These are phyloP conservation scores for Cladosporium halotolerans DNA, from an alignment of 2,329 filamentous ascomycete species.

Conservation along the genomic window DNA sequence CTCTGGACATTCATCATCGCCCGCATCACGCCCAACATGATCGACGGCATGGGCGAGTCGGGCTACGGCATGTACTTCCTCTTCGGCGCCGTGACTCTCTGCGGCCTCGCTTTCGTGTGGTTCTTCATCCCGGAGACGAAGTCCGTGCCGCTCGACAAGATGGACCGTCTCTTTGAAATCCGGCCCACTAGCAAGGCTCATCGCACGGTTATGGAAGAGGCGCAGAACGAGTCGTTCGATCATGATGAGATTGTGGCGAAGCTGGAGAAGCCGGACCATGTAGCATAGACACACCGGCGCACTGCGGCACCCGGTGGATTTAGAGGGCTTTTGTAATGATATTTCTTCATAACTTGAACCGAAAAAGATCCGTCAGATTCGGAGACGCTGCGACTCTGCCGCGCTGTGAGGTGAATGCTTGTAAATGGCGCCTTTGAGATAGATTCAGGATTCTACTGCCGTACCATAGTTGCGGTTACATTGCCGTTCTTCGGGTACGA, in stretches of 20 bases:
- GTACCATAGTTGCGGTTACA: too few relatives aligned
- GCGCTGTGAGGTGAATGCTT: too few relatives aligned
- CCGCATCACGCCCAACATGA: slow-evolving; percentile 32
- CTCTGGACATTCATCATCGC: slow-evolving; percentile 33
- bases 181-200: slow-evolving; percentile 38
- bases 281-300: background rate
- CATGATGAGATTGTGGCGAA: slow-evolving; percentile 6
- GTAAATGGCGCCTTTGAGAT: too few relatives aligned
- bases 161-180: slow-evolving; percentile 32
- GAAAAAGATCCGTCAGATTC: too few relatives aligned
- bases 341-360: too few relatives aligned
- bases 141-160: slow-evolving; percentile 10
- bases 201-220: slow-evolving; percentile 23
- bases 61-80: slow-evolving; percentile 33
- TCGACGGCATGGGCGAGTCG: slow-evolving; percentile 22
- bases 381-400: too few relatives aligned
- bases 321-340: too few relatives aligned
- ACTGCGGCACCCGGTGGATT: too few relatives aligned
- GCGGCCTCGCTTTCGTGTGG: slow-evolving; percentile 6
- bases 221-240: slow-evolving; percentile 10
- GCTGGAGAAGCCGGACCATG: background rate
- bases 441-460: too few relatives aligned
- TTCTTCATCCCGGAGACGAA: slow-evolving; percentile 11
- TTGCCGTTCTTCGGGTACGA: too few relatives aligned
- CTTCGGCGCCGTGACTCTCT: slow-evolving; percentile 18